phyloP scores from a whole-genome alignment of 306 rosid genomes.

The Inga laurina region DNA sequence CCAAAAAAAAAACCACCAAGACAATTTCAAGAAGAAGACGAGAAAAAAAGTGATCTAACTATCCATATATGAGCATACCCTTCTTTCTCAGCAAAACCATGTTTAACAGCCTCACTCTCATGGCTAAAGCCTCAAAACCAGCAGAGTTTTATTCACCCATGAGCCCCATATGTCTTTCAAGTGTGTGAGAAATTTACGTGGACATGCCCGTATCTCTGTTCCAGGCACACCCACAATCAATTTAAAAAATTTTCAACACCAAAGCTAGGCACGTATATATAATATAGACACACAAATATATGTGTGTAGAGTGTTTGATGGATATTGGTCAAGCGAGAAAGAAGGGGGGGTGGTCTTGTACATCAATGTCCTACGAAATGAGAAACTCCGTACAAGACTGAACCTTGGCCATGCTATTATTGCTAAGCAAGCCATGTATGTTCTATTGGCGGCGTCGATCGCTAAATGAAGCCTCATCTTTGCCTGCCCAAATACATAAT shows the following conservation, averaged over 20 bases:
- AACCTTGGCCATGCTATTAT: conserved; percentile 66
- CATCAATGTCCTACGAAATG: conserved; percentile 57
- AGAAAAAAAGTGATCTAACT: conserved; percentile 14
- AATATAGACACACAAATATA: too few species aligned
- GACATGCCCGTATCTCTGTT: neutral
- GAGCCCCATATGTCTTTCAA: conserved; percentile 31
- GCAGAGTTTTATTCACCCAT: conserved; percentile 26
- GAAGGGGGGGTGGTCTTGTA: conserved; percentile 77
- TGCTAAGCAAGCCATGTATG: conserved; percentile 54
- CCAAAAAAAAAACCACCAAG: neutral
- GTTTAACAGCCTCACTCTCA: conserved; percentile 14
- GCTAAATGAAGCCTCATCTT: conserved; percentile 60
- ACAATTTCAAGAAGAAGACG: neutral
- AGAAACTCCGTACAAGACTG: conserved; percentile 82
- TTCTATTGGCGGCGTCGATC: conserved; percentile 55
- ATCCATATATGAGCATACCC: conserved; percentile 35
- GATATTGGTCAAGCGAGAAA: conserved; percentile 37
- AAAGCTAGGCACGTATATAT: conserved; percentile 4
- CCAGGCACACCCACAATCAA: conserved; percentile 7
- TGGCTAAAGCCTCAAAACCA: conserved; percentile 21
- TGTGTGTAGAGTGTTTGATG: neutral
- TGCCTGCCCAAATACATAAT: conserved; percentile 72
- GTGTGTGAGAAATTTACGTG: conserved; percentile 4
- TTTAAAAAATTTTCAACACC: neutral
- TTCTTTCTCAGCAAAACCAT: conserved; percentile 45